phyloP scores from a whole-genome alignment of 106 monocot species.

The Agapanthus africanus region DNA sequence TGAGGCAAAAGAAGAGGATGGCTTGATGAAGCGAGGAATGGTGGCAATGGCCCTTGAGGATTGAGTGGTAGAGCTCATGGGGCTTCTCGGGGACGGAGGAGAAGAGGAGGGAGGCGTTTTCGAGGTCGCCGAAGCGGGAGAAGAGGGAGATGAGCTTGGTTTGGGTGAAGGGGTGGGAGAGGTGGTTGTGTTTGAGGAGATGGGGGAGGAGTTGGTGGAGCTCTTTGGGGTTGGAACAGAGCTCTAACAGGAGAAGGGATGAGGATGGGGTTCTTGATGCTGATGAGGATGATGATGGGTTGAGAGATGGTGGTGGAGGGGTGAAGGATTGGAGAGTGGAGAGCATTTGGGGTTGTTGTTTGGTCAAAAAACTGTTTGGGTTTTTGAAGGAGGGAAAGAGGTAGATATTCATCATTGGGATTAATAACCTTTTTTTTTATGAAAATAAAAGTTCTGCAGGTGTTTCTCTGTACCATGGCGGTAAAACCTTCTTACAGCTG shows the following conservation, averaged over 20 bases:
- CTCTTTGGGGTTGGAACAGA: constrained; percentile 26
- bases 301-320: constrained; percentile 4
- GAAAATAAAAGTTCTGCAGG: too few relatives aligned
- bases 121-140: constrained; percentile 43
- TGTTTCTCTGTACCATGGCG: too few relatives aligned
- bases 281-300: constrained; percentile 5
- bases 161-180: constrained; percentile 28
- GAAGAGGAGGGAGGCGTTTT: constrained; percentile 40
- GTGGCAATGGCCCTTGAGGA: constrained; percentile 39
- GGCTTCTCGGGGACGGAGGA: constrained; percentile 25
- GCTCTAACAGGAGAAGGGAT: constrained; percentile 39
- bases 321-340: background rate
- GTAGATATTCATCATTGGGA: too few relatives aligned
- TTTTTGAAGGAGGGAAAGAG: too few relatives aligned
- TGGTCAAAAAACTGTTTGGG: too few relatives aligned
- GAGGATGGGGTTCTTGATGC: constrained; percentile 4
- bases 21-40: constrained; percentile 18
- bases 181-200: constrained; percentile 37
- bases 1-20: constrained; percentile 25
- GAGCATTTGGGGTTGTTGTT: constrained; percentile 4
- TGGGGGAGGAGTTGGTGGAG: constrained; percentile 40
- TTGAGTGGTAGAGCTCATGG: constrained; percentile 43
- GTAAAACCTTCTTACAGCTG: too few relatives aligned
- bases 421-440: too few relatives aligned
- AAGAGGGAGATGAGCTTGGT: constrained; percentile 52